Evolutionary conservation across 176 grass and related monocot genomes (phyloP), one percentile per base, ranked within the genome.

Genomic region (Dactylis glomerata): DNA sequence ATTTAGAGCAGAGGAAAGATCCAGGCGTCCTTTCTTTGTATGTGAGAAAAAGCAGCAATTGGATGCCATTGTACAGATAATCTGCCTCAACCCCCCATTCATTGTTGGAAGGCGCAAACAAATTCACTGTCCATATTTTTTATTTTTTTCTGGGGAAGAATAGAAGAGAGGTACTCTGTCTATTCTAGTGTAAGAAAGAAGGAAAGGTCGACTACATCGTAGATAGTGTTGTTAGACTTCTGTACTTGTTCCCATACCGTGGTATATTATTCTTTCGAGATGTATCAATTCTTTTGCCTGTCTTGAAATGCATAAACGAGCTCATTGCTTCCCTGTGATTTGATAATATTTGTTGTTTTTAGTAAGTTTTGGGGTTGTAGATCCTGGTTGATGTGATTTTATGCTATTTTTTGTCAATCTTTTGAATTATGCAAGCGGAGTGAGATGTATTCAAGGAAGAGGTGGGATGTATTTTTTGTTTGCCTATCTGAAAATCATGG

Each of bases 21-120:
- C 23, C 6, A 49, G 84, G 80, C 73, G 50, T 42, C 81, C 81
- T 87, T 87, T 45, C 9, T 79, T 90, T 90, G 73, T 75, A 83
- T 79, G 51, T 40, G 56, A 57, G 65, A 14, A 72, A 72, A 55
- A 87, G 80, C 80, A 76, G 57, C 80, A 87, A 41, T 45, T 79
- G 70, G 84, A 84, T 80, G 80, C 80, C 81, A 40, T 83, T 84
- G 89, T 91, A 91, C 76, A 91, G 85, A 81, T 76, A 84, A 76
- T 91, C 66, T 30, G 69, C 61, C 51, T 51, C 57, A 40, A 24
- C 38, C 68, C n/a, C 55, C 75, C 22, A 69, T 87, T 81, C 44
- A 58, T 87, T 80, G 70, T 47, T 30, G 14, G 61, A 81, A 84
- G 47, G 67, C 20, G 10, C 74, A 40, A 78, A 52, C 24, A 19